Percentiles rank a stretch among this genome's conserved stretches.
phyloP scores from a whole-genome alignment of 2,329 filamentous ascomycete genomes.

The Fusarium odoratissimum region DNA sequence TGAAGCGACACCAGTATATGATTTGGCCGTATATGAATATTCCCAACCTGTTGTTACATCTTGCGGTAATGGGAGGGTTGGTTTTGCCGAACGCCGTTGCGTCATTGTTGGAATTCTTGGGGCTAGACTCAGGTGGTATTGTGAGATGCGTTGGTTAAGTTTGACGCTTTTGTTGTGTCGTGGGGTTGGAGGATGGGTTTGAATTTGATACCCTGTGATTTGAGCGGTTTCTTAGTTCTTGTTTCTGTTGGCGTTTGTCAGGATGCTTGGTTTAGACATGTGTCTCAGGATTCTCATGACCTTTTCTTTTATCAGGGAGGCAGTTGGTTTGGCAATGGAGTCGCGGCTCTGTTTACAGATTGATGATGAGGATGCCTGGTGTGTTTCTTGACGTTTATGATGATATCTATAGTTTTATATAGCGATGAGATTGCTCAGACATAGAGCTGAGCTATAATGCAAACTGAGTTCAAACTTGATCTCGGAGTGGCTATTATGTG shows the following conservation, averaged over 20 bases:
- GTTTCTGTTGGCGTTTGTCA: slow-evolving; percentile 26
- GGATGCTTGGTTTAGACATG: slow-evolving; percentile 38
- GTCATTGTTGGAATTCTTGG: slow-evolving; percentile 11
- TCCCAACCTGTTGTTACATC: neutral
- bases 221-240: slow-evolving; percentile 6
- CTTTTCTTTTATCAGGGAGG: slow-evolving; percentile 17
- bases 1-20: slow-evolving; percentile 10
- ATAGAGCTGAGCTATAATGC: slow-evolving; percentile 24
- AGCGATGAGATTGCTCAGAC: slow-evolving; percentile 8
- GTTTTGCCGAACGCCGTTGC: slow-evolving; percentile 1
- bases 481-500: neutral
- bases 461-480: slow-evolving; percentile 7
- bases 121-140: slow-evolving; percentile 9
- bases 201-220: slow-evolving; percentile 44
- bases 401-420: slow-evolving; percentile 22
- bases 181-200: slow-evolving; percentile 36
- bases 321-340: slow-evolving; percentile 35
- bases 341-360: slow-evolving; percentile 39
- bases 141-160: slow-evolving; percentile 23
- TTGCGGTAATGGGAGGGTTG: neutral
- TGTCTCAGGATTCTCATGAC: slow-evolving; percentile 39
- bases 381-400: slow-evolving; percentile 23
- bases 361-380: slow-evolving; percentile 28
- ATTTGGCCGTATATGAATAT: neutral
- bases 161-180: slow-evolving; percentile 9